These are phyloP conservation scores for Starmerella cellae DNA, from an alignment of 805 yeast species.

Conservation along the genomic window DNA sequence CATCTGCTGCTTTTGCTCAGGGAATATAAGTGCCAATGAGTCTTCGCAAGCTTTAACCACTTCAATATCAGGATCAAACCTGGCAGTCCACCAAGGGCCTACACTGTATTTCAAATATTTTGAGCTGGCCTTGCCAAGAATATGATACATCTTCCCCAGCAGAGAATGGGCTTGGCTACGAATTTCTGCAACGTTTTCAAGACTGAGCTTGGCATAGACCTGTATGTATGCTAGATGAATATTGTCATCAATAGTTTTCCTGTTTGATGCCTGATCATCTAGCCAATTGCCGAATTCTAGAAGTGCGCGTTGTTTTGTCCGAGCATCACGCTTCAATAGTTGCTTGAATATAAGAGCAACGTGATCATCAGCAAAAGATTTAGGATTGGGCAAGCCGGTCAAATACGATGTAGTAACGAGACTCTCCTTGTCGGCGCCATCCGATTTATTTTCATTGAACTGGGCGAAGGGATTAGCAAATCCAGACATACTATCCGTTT, in stretches of 20 bases:
- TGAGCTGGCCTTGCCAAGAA: conserved; percentile 42
- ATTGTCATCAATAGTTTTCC: conserved; percentile 35
- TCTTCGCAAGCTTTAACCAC: conserved; percentile 41
- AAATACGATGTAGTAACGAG: conserved; percentile 61
- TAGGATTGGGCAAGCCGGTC: conserved; percentile 65
- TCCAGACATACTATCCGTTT: conserved; percentile 16
- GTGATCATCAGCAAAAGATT: conserved; percentile 34
- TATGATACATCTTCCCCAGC: conserved; percentile 41
- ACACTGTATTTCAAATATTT: conserved; percentile 58
- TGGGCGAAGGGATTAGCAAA: conserved; percentile 19
- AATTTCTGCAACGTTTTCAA: conserved; percentile 55
- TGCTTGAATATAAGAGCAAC: conserved; percentile 60
- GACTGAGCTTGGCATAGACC: conserved; percentile 63
- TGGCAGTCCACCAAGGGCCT: conserved; percentile 61
- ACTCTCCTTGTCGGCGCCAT: conserved; percentile 6
- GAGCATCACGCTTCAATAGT: conserved; percentile 61
- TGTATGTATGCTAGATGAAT: conserved; percentile 59
- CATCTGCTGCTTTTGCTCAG: conserved; percentile 39
- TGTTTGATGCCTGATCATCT: conserved; percentile 14
- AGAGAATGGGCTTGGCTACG: conserved; percentile 50
- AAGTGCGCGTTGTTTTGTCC: conserved; percentile 75
- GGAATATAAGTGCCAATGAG: conserved; percentile 43
- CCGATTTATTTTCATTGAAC: conserved; percentile 12
- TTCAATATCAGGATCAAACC: conserved; percentile 52
- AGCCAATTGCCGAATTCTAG: conserved; percentile 33